phyloP scores from a whole-genome alignment of 305 asterid species.

The Fraxinus paxiana region DNA sequence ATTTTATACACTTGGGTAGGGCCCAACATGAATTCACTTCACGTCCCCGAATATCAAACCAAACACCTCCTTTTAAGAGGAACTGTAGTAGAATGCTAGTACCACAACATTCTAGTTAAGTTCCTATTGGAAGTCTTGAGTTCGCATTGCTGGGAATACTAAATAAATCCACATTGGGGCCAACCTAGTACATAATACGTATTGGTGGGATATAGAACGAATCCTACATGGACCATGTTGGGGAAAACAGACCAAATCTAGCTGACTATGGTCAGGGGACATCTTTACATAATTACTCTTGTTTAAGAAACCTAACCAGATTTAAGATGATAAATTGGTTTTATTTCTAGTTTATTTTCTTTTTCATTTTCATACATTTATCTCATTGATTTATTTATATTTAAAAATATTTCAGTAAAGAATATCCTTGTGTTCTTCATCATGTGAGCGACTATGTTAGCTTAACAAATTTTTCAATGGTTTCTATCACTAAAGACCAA shows the following conservation, averaged over 20 bases:
- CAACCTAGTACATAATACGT: not conserved
- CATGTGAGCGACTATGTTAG: not conserved
- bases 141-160: not conserved
- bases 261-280: not conserved
- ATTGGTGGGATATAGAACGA: not conserved
- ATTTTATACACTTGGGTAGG: not conserved
- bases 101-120: not conserved
- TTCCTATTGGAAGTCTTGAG: not conserved
- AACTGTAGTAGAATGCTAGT: not conserved
- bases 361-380: not conserved
- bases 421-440: not conserved
- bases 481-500: not conserved
- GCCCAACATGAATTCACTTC: not conserved
- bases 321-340: not conserved
- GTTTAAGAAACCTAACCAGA: not conserved
- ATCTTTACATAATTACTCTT: not conserved
- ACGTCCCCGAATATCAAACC: not conserved
- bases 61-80: not conserved
- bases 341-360: not conserved
- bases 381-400: not conserved
- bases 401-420: not conserved
- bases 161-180: not conserved
- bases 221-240: not conserved
- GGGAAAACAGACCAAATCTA: not conserved
- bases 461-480: not conserved